Evolutionary conservation across 2,329 filamentous ascomycete genomes (phyloP).

Genomic region (Rachicladosporium sp.): DNA sequence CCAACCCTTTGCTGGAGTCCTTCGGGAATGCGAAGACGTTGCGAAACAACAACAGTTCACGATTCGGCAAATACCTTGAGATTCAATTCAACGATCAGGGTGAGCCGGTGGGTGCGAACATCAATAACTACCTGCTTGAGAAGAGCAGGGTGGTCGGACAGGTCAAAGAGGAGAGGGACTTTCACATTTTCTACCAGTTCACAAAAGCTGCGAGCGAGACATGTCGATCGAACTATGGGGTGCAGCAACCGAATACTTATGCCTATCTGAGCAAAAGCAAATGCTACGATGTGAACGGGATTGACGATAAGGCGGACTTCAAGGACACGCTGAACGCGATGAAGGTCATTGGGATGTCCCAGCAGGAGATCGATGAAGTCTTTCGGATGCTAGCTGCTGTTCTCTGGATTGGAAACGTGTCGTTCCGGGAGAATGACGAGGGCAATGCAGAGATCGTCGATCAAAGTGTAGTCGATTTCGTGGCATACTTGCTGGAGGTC

Average conservation of each 20-base stretch:
- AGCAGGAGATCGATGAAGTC: constrained; percentile 86
- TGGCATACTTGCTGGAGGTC: constrained; percentile 87
- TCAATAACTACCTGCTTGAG: constrained; percentile 95
- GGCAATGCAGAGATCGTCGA: constrained; percentile 81
- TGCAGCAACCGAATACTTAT: constrained; percentile 87
- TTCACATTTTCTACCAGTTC: constrained; percentile 99
- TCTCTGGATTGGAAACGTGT: constrained; percentile 88
- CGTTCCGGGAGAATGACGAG: constrained; percentile 77
- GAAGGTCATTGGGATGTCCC: constrained; percentile 79
- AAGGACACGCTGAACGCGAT: constrained; percentile 86
- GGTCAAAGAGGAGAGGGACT: constrained; percentile 90
- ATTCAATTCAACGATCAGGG: constrained; percentile 87
- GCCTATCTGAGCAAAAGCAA: constrained; percentile 88
- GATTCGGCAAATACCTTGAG: constrained; percentile 96
- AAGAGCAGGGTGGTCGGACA: constrained; percentile 92
- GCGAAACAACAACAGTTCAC: constrained; percentile 96
- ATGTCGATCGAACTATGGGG: constrained; percentile 77
- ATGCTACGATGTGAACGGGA: constrained; percentile 86
- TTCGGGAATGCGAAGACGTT: constrained; percentile 98
- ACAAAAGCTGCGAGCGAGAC: constrained; percentile 83
- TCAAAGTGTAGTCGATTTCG: constrained; percentile 83
- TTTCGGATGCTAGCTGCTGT: constrained; percentile 90
- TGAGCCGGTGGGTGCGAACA: constrained; percentile 90
- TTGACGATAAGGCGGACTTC: constrained; percentile 83
- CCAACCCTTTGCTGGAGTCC: constrained; percentile 90